A percentile compares a stretch with the other conserved stretches of the same genome.
Conservation (phyloP, 1,284 basidiomycete species). For the Schizophyllum commune region DNA sequence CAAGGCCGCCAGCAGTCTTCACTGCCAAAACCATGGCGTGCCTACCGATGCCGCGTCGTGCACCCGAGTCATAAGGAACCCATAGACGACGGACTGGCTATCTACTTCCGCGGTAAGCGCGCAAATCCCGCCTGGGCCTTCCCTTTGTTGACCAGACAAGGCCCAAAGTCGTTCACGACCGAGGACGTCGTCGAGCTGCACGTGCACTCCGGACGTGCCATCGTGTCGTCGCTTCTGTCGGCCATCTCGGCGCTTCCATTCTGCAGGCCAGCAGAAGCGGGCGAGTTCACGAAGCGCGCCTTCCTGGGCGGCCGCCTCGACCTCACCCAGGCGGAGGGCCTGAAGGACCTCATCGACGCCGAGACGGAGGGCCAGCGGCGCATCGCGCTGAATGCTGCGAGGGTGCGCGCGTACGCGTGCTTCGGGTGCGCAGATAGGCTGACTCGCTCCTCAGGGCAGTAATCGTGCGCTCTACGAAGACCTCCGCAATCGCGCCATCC, state of each 20-base stretch:
- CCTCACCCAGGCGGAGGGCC: conserved; percentile 77
- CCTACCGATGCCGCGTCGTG: conserved; percentile 63
- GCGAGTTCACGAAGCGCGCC: conserved; percentile 83
- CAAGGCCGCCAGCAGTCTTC: conserved; percentile 8
- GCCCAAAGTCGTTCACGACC: conserved; percentile 72
- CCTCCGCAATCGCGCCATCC: conserved; percentile 58
- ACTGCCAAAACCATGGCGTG: conserved; percentile 46
- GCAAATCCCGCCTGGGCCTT: conserved; percentile 1
- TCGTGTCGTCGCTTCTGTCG: conserved; percentile 60
- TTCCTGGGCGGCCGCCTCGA: conserved; percentile 76
- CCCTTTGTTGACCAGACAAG: conserved; percentile 23
- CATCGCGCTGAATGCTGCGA: conserved; percentile 60
- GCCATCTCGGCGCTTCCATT: conserved; percentile 53
- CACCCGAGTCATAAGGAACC: conserved; percentile 54
- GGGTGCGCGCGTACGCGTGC: conserved; percentile 34
- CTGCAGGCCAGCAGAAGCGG: conserved; percentile 71
- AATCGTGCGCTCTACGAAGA: conserved; percentile 52
- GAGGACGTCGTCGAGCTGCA: conserved; percentile 83
- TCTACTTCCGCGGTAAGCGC: conserved; percentile 71
- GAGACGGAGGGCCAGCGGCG: conserved; percentile 78
- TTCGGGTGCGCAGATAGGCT: conserved; percentile 2
- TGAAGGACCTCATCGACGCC: conserved; percentile 78
- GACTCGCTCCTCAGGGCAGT: conserved; percentile 40
- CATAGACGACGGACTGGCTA: conserved; percentile 74
- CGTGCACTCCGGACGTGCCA: conserved; percentile 79